These are phyloP conservation scores for Prunus armeniaca DNA, from an alignment of 306 rosid genomes.

Conservation along the genomic window DNA sequence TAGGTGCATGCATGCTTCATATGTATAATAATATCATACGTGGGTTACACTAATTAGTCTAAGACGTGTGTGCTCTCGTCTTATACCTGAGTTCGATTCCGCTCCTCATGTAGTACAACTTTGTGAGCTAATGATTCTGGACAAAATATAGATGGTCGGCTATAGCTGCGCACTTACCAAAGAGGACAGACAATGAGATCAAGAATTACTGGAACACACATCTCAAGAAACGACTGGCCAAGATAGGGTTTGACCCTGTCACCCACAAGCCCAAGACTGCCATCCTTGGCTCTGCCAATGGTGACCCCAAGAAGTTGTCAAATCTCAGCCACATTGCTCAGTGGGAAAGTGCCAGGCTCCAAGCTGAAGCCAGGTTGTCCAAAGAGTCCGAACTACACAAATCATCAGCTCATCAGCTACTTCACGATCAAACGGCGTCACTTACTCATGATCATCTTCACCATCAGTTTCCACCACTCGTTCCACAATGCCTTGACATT, in stretches of 20 bases:
- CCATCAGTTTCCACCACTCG: background rate
- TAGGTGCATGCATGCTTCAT: too few relatives aligned
- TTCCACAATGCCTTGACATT: background rate
- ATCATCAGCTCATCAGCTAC: too few relatives aligned
- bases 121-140: background rate
- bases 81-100: too few relatives aligned
- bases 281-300: slow-evolving; percentile 8
- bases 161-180: slow-evolving; percentile 21
- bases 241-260: slow-evolving; percentile 20
- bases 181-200: slow-evolving; percentile 24
- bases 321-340: slow-evolving; percentile 26
- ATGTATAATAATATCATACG: too few relatives aligned
- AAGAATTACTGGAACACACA: slow-evolving; percentile 28
- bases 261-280: slow-evolving; percentile 20
- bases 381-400: slow-evolving; percentile 1
- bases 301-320: slow-evolving; percentile 4
- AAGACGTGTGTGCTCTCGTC: too few relatives aligned
- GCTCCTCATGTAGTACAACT: too few relatives aligned
- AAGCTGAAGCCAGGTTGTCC: slow-evolving; percentile 22
- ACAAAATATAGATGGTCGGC: slow-evolving; percentile 13
- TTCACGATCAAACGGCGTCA: background rate
- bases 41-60: too few relatives aligned
- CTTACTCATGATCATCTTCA: background rate
- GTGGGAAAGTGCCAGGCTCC: slow-evolving; percentile 26
- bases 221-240: slow-evolving; percentile 19